Evolutionary conservation across 2,329 filamentous ascomycete genomes (phyloP), one percentile per base, ranked within the genome.

Genomic region (Triangularia setosa): DNA sequence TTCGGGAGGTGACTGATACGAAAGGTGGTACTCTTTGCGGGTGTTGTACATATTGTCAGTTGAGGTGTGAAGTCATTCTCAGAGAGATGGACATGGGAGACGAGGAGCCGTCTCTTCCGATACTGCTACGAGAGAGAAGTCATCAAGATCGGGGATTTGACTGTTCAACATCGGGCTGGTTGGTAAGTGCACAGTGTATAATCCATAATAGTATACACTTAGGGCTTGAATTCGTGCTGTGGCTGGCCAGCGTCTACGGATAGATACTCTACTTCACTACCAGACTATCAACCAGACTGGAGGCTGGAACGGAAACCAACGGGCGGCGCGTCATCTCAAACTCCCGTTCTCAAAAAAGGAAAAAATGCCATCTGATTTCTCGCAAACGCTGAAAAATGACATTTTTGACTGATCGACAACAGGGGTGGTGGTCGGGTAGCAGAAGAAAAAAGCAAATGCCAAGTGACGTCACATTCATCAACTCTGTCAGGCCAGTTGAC

Each of bases 341-440:
- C 40, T 18, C 40, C n/a, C 40, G n/a, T 9, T 48, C 18, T n/a
- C 40, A 9, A 48, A 48, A 40, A 48, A 48, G 40, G n/a, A 21
- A 33, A 33, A 48, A 40, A 58, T 58, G 56, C 56, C 56, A 58
- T 58, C 56, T 35, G 56, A 58, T 58, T 27, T 27, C 18, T 55
- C 23, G 53, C 53, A 55, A 25, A 23, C 40, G 7, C 35, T 14
- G 35, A 40, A 40, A 28, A 40, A n/a, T n/a, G 7, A 40, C 30
- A 33, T 33, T 33, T 14, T 33, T 33, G 40, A 21, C 12, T 48
- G 40, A 48, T 48, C 40, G 40, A 48, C 40, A 3, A 21, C 40
- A 48, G 40, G 40, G 40, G 40, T 48, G 40, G 6, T 21, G 40
- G 40, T 11, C 40, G 40, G 40, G 40, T 25, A 27, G 35, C n/a